A percentile compares a stretch with the other conserved stretches of the same genome.
Conservation (phyloP, 2,329 filamentous ascomycete genomes). For the Ascochyta pisi region DNA sequence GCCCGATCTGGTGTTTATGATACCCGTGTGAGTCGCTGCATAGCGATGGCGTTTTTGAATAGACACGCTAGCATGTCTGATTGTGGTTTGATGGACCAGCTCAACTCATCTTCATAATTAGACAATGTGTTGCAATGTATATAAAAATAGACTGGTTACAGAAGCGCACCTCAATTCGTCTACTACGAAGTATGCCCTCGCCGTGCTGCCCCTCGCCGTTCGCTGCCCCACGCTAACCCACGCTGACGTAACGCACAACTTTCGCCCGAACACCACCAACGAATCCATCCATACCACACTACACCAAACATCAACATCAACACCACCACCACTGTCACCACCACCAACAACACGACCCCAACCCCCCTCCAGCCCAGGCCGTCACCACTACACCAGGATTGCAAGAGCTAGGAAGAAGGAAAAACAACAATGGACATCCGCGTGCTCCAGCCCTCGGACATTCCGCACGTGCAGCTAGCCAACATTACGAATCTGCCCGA, state of each 20-base stretch:
- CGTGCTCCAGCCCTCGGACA: slow-evolving; percentile 80
- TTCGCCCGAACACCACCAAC: neutral
- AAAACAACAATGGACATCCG: slow-evolving; percentile 81
- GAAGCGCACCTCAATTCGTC: too few species aligned
- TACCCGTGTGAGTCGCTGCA: too few species aligned
- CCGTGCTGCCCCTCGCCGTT: neutral
- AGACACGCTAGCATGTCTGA: too few species aligned
- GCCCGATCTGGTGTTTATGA: too few species aligned
- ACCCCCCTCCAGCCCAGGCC: neutral
- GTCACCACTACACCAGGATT: neutral
- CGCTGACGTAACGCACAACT: neutral
- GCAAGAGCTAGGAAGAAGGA: too few species aligned
- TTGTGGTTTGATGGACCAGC: too few species aligned
- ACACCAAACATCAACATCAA: neutral
- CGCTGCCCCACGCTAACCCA: neutral
- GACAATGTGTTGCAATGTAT: neutral
- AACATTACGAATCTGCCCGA: slow-evolving; percentile 99
- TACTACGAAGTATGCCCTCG: too few species aligned
- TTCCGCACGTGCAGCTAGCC: slow-evolving; percentile 93
- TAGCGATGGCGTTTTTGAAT: too few species aligned
- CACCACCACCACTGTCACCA: neutral
- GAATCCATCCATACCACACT: too few species aligned
- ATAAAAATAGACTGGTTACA: too few species aligned
- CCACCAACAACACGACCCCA: neutral
- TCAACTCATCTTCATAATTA: too few species aligned